These are phyloP conservation scores for Fusarium begoniae DNA, from an alignment of 2,329 filamentous ascomycete species.

Conservation along the genomic window DNA sequence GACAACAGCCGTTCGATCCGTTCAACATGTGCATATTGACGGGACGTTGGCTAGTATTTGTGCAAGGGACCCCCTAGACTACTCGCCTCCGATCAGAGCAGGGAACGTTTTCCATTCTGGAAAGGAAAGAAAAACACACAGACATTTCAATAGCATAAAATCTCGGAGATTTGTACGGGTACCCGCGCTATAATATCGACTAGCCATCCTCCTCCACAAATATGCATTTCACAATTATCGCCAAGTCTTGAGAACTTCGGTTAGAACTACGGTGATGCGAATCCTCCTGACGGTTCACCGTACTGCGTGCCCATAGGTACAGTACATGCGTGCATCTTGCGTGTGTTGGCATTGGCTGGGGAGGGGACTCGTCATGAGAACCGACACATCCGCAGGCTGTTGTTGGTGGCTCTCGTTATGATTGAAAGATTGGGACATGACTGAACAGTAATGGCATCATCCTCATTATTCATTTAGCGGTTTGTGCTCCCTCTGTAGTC, in stretches of 20 bases:
- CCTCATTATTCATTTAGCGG: not conserved
- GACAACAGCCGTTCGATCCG: conserved; percentile 1
- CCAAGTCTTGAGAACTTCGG: not conserved
- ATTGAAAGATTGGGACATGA: not conserved
- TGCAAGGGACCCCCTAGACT: not conserved
- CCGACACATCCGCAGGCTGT: not conserved
- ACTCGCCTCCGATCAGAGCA: conserved; percentile 22
- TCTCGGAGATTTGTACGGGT: conserved; percentile 24
- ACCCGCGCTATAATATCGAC: not conserved
- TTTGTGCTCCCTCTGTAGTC: not conserved
- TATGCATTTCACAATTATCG: conserved; percentile 1
- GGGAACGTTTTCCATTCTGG: conserved; percentile 3
- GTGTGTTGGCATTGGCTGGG: conserved; percentile 4
- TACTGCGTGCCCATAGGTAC: not conserved
- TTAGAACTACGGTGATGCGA: not conserved
- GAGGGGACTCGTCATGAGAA: conserved; percentile 16
- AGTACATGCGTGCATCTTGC: conserved; percentile 3
- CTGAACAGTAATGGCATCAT: conserved; percentile 2
- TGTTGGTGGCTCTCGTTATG: not conserved
- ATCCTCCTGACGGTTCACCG: conserved; percentile 18
- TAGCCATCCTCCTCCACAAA: not conserved
- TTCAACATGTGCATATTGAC: not conserved
- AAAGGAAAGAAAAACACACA: not conserved
- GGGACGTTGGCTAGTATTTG: not conserved
- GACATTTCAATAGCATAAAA: conserved; percentile 10